Evolutionary conservation across 805 yeast species (phyloP), one percentile per base, ranked within the genome.

Genomic region (Saturnispora silvae): DNA sequence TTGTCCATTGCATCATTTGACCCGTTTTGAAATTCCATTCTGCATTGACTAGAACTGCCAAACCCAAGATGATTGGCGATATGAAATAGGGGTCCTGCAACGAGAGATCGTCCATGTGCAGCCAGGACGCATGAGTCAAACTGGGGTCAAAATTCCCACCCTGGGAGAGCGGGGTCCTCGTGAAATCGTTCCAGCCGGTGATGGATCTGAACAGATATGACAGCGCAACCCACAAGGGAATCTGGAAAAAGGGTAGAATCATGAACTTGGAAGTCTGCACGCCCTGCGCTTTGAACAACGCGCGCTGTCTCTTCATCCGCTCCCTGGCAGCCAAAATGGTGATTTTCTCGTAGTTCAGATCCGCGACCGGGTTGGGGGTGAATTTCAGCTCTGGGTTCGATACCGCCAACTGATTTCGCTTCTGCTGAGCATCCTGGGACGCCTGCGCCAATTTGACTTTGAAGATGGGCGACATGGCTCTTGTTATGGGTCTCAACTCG

Each of bases 191-290:
- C 78, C 78, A 72, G 1, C 94, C 95, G 29, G 87, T 77, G 43
- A 86, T 59, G 32, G 76, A 70, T 45, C 96, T 67, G 46, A 86
- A 70, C 1, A 86, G 77, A 46, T 78, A 64, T 10, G 92, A 79
- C 67, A 87, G 65, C 3, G 79, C 65, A 2, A 86, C 67, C 94
- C 96, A 87, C 5, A 87, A 54, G 0, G 97, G 97, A 16, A 89
- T 67, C 53, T 87, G 97, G 14, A 83, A 72, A 0, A 76, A 60
- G 1, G 96, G 96, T 27, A 85, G 61, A 4, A 81, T 48, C 39
- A 75, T 60, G 49, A 81, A 77, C 54, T 86, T 87, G 85, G 94
- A 87, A 40, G 78, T 56, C 51, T 84, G 89, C 37, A 86, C 82
- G 8, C 67, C 63, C 49, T 79, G 66, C 37, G 71, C 67, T 44